Evolutionary conservation across 176 grass and related monocot genomes (phyloP), one percentile per base, ranked within the genome.

Genomic region (Zoysia japonica): DNA sequence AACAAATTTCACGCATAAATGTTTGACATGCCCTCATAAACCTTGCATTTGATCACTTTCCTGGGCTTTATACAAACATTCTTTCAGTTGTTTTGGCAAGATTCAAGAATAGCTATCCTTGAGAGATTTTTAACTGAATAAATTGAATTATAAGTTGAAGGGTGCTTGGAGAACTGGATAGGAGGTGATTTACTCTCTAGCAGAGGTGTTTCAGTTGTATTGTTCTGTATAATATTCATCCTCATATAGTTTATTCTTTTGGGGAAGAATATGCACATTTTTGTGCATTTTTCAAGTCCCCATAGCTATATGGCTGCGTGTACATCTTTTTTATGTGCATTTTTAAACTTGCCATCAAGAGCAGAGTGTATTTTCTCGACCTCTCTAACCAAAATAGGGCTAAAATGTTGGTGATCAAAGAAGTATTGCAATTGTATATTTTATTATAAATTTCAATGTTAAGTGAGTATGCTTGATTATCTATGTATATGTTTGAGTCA

Each of bases 161-260:
- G 47, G 54, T 50, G 10, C 11, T 62, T 70, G 45, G 70, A 78
- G 7, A 78, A 72, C 52, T 47, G 19, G 5, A 61, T 81, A 36
- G 67, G 53, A 43, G 60, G 5, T 78, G 82, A 82, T 82, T 81
- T 89, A 72, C 59, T 74, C 82, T 85, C 67, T 89, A 77, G 46
- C 60, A 73, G 78, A 85, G 87, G 78, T 85, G 85, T 72, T 72
- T 89, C 44, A 89, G 13, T 84, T 85, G 60, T 62, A 80, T 55
- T 89, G 43, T 81, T 28, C 28, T 28, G 28, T 28, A 28, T 28
- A 28, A 28, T 28, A 28, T 28, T 89, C 47, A 70, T 61, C 19
- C 63, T 50, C 10, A 50, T 67, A 67, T 47, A 85, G 66, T 61
- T 52, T 10, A 16, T 38, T 72, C 59, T 66, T 84, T 79, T 43